Evolutionary conservation across 2,329 filamentous ascomycete species (phyloP).

Genomic region (Colletotrichum plurivorum): DNA sequence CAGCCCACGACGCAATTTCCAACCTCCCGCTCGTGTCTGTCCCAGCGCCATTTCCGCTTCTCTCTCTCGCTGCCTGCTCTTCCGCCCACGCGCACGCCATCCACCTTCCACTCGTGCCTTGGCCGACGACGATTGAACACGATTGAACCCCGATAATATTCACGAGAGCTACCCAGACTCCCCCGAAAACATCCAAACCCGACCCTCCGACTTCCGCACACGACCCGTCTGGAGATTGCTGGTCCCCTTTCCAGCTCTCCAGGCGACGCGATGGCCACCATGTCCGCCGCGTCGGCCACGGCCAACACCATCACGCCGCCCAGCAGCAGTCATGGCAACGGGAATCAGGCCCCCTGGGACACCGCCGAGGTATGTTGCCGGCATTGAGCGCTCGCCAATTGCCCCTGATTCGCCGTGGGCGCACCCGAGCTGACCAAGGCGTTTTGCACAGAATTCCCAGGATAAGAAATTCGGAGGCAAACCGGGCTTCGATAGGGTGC

Average conservation of each 20-base stretch:
- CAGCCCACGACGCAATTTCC: conserved; percentile 24
- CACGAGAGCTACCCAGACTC: neutral
- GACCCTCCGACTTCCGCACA: neutral
- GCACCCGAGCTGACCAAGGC: neutral
- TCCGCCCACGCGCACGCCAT: conserved; percentile 18
- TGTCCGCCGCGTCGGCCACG: conserved; percentile 64
- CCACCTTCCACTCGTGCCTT: conserved; percentile 21
- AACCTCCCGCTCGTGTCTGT: conserved; percentile 21
- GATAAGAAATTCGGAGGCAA: conserved; percentile 37
- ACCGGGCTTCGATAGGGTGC: conserved; percentile 39
- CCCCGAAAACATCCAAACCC: neutral
- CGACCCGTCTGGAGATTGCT: conserved; percentile 35
- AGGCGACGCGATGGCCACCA: conserved; percentile 62
- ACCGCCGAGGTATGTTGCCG: conserved; percentile 54
- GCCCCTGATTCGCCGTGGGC: neutral
- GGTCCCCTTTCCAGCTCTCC: conserved; percentile 34
- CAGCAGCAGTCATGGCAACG: conserved; percentile 64
- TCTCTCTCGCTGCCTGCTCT: conserved; percentile 1
- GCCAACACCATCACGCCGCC: conserved; percentile 64
- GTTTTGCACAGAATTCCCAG: conserved; percentile 40
- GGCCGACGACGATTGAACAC: conserved; percentile 23
- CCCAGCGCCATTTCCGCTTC: conserved; percentile 22
- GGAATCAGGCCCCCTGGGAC: conserved; percentile 61
- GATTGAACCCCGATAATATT: conserved; percentile 11
- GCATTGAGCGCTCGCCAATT: neutral